Evolutionary conservation across 306 rosid species (phyloP).

Genomic region (Carpinus viminea): DNA sequence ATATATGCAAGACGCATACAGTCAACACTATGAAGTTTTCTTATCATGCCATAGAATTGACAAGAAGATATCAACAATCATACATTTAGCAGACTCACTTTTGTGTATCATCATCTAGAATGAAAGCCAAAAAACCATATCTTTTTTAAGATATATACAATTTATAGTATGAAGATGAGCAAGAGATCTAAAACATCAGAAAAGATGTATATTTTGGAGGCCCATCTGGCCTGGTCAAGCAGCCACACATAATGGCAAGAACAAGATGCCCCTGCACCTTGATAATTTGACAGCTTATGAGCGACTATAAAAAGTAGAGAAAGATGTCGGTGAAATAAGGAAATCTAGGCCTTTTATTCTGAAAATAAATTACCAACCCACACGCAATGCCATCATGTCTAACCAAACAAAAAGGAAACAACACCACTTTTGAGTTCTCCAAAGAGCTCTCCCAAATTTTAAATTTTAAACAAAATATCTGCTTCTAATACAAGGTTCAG

Average conservation of each 20-base stretch:
- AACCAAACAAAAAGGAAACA: background rate
- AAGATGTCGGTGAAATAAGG: background rate
- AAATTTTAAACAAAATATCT: too few relatives aligned
- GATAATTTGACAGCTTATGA: background rate
- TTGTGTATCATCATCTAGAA: background rate
- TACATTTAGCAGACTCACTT: background rate
- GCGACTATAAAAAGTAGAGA: background rate
- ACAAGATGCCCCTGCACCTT: background rate
- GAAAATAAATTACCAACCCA: background rate
- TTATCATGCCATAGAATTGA: background rate
- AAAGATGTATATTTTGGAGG: too few relatives aligned
- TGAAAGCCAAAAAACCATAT: background rate
- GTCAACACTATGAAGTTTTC: background rate
- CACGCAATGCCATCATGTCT: background rate
- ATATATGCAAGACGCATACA: background rate
- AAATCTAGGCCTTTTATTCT: background rate
- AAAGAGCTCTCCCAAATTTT: background rate
- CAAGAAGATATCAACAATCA: background rate
- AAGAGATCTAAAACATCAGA: background rate
- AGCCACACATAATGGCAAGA: background rate
- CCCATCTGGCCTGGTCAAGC: background rate
- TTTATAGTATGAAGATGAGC: background rate
- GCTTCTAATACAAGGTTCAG: too few relatives aligned
- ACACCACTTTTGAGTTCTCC: background rate
- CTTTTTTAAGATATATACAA: background rate